These are phyloP conservation scores for Pontederia paniculata DNA, from an alignment of 176 grass and related monocot genomes.

Conservation along the genomic window DNA sequence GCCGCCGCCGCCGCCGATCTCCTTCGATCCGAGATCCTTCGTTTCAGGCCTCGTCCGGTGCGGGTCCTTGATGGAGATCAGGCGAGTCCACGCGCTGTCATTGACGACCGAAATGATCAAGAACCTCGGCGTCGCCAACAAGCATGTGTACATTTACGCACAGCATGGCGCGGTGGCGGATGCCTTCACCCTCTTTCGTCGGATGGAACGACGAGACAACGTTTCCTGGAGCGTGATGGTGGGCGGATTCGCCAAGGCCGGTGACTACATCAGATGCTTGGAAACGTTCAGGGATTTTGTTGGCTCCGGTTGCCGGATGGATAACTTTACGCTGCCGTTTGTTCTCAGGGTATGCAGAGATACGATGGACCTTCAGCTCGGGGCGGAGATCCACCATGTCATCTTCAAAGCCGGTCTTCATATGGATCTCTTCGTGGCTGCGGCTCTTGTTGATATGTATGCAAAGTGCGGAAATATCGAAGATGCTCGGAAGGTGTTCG, in stretches of 20 bases:
- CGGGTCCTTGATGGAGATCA: not conserved
- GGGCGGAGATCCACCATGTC: slow-evolving; percentile 6
- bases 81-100: slow-evolving; percentile 1
- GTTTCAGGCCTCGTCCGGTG: slow-evolving; percentile 11
- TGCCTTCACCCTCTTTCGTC: slow-evolving; percentile 1
- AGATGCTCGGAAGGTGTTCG: slow-evolving; percentile 5
- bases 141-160: slow-evolving; percentile 13
- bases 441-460: slow-evolving; percentile 12
- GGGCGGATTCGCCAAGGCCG: slow-evolving; percentile 2
- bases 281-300: slow-evolving; percentile 1
- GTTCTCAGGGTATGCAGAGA: slow-evolving; percentile 12
- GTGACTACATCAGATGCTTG: not conserved
- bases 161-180: slow-evolving; percentile 3
- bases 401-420: slow-evolving; percentile 11
- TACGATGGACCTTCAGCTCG: not conserved
- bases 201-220: slow-evolving; percentile 1
- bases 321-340: slow-evolving; percentile 15
- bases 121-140: slow-evolving; percentile 11
- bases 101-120: not conserved
- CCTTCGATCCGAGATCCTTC: slow-evolving; percentile 9
- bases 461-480: slow-evolving; percentile 1
- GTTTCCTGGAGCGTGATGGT: slow-evolving; percentile 10
- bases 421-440: slow-evolving; percentile 2
- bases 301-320: slow-evolving; percentile 4
- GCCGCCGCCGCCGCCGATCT: too few species aligned